A percentile compares a stretch with the other conserved stretches of the same genome.
Conservation (phyloP, 805 yeast species). For the Yarrowia hollandica region DNA sequence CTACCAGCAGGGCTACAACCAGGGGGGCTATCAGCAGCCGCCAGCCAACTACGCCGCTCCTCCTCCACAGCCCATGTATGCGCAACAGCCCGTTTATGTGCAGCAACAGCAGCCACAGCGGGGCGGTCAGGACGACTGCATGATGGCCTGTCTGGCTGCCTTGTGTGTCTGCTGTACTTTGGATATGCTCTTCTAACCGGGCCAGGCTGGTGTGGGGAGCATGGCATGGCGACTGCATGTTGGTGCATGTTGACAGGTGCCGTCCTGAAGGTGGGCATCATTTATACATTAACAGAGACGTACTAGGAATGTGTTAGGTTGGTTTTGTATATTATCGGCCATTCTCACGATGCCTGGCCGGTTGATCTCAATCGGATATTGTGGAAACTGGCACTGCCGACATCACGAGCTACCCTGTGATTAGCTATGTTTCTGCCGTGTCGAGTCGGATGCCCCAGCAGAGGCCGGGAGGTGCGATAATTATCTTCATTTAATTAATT, state of each 20-base stretch:
- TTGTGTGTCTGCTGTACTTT: slow-evolving; percentile 37
- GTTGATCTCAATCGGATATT: too few species aligned
- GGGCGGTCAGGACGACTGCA: slow-evolving; percentile 31
- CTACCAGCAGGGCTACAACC: slow-evolving; percentile 31
- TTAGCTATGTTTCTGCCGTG: not conserved
- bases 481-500: too few species aligned
- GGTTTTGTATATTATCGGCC: too few species aligned
- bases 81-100: slow-evolving; percentile 33
- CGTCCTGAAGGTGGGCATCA: not conserved
- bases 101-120: slow-evolving; percentile 32
- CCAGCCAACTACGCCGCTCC: slow-evolving; percentile 31
- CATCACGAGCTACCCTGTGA: not conserved
- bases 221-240: not conserved
- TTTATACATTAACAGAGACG: not conserved
- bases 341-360: not conserved
- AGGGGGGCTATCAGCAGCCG: slow-evolving; percentile 29
- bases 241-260: not conserved
- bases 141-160: slow-evolving; percentile 35
- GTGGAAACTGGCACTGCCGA: too few species aligned
- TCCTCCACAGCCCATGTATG: slow-evolving; percentile 30
- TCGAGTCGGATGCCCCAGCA: too few species aligned
- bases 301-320: too few species aligned
- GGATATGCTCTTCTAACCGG: slow-evolving; percentile 33
- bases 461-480: too few species aligned
- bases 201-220: not conserved